Percentiles rank a stretch among this genome's conserved stretches.
phyloP scores from a whole-genome alignment of 169 alveolate genomes.

The Perkinsus chesapeaki region DNA sequence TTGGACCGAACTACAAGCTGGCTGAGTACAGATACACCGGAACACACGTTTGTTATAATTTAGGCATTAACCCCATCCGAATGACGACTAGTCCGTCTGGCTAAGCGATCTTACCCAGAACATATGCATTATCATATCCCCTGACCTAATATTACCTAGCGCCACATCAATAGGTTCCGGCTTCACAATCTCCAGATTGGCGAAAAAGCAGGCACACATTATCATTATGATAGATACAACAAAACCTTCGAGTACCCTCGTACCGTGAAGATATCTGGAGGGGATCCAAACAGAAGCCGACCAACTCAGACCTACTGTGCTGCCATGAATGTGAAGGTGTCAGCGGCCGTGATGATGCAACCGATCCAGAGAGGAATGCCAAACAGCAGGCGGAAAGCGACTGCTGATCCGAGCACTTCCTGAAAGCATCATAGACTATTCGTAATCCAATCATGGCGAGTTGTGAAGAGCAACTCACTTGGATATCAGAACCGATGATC shows the following conservation, averaged over 20 bases:
- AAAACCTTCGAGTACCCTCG: neutral
- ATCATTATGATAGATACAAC: neutral
- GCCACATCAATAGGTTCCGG: neutral
- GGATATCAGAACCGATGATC: neutral
- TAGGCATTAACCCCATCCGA: neutral
- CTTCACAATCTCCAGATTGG: neutral
- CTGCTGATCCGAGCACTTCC: neutral
- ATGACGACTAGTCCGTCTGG: too few species aligned
- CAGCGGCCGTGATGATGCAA: neutral
- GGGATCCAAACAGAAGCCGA: neutral
- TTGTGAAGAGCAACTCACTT: neutral
- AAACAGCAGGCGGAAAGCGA: neutral
- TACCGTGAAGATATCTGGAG: neutral
- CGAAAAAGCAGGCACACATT: neutral
- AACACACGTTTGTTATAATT: too few species aligned
- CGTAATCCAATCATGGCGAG: too few species aligned
- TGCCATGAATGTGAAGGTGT: neutral
- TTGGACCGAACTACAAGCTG: too few species aligned
- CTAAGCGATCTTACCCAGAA: too few species aligned
- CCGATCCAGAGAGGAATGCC: neutral
- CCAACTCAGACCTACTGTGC: neutral
- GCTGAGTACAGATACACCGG: too few species aligned
- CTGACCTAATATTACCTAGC: neutral
- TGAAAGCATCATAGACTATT: too few species aligned
- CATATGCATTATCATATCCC: too few species aligned